These are phyloP conservation scores for Dactylella cylindrospora DNA, from an alignment of 2,329 filamentous ascomycete genomes.

Conservation along the genomic window DNA sequence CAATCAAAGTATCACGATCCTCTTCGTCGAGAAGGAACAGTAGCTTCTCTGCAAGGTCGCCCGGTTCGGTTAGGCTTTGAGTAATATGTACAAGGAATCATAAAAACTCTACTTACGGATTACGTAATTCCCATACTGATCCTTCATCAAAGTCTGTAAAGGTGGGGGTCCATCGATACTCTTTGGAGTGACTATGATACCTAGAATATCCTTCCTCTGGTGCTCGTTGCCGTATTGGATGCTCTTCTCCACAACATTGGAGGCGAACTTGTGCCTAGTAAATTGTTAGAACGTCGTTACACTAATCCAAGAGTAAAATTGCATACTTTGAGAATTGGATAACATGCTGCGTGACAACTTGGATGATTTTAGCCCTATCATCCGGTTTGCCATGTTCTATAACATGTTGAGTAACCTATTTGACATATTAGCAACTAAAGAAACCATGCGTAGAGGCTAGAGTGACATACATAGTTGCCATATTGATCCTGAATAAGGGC, in stretches of 20 bases:
- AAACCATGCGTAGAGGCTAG: background rate
- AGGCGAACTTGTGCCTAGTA: conserved; percentile 78
- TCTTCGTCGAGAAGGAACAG: conserved; percentile 63
- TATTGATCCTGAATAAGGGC: conserved; percentile 81
- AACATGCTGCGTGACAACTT: conserved; percentile 70
- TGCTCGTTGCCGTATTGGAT: conserved; percentile 69
- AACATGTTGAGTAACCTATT: conserved; percentile 70
- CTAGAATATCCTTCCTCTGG: conserved; percentile 70
- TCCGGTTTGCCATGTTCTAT: conserved; percentile 74
- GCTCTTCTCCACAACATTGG: conserved; percentile 95
- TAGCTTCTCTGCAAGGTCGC: conserved; percentile 69
- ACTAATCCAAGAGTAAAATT: background rate
- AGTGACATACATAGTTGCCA: conserved; percentile 77
- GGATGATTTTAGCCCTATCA: conserved; percentile 72
- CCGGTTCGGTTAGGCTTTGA: conserved; percentile 49
- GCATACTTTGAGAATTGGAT: conserved; percentile 70
- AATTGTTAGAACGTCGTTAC: conserved; percentile 6
- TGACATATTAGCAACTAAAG: conserved; percentile 4
- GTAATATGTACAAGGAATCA: background rate
- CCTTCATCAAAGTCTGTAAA: conserved; percentile 77
- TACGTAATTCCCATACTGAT: conserved; percentile 94
- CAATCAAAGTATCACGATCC: conserved; percentile 63
- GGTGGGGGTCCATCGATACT: conserved; percentile 65
- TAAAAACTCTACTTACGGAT: conserved; percentile 69
- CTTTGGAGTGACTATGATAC: conserved; percentile 62